Evolutionary conservation across 306 rosid genomes (phyloP).

Genomic region (Begonia peltatifolia): DNA sequence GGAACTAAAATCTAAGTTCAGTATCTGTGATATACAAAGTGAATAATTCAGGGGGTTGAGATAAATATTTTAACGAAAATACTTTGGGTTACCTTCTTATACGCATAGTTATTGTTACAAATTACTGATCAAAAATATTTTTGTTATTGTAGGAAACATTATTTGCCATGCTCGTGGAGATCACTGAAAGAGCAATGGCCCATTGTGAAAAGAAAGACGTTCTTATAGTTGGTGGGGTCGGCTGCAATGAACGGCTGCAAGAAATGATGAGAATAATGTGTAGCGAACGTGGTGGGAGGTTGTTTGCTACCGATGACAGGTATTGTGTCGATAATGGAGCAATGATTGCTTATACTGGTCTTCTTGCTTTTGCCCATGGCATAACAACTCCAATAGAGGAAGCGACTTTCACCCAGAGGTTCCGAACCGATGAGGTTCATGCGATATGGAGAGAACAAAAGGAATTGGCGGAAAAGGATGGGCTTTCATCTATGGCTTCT

Average conservation of each 20-base stretch:
- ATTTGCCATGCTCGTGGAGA: slow-evolving; percentile 94
- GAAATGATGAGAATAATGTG: slow-evolving; percentile 96
- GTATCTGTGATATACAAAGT: too few species aligned
- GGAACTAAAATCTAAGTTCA: too few species aligned
- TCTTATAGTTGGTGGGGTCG: slow-evolving; percentile 92
- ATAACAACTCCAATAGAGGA: slow-evolving; percentile 50
- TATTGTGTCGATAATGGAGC: slow-evolving; percentile 92
- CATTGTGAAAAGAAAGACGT: slow-evolving; percentile 82
- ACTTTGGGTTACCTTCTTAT: too few species aligned
- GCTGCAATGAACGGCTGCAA: slow-evolving; percentile 80
- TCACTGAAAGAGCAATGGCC: slow-evolving; percentile 93
- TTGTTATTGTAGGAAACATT: slow-evolving; percentile 44
- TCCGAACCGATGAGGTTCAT: slow-evolving; percentile 85
- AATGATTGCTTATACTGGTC: slow-evolving; percentile 93
- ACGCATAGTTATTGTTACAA: too few species aligned
- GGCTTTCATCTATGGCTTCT: not conserved
- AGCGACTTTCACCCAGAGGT: slow-evolving; percentile 71
- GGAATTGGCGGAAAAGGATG: slow-evolving; percentile 14
- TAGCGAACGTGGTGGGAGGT: slow-evolving; percentile 69
- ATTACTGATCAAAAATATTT: too few species aligned
- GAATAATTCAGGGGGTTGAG: too few species aligned
- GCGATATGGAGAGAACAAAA: slow-evolving; percentile 72
- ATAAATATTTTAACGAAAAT: too few species aligned
- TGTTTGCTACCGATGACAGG: slow-evolving; percentile 89
- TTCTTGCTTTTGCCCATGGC: slow-evolving; percentile 69